Conservation (phyloP, 345 rosid species). For the Syzygium aqueum region DNA sequence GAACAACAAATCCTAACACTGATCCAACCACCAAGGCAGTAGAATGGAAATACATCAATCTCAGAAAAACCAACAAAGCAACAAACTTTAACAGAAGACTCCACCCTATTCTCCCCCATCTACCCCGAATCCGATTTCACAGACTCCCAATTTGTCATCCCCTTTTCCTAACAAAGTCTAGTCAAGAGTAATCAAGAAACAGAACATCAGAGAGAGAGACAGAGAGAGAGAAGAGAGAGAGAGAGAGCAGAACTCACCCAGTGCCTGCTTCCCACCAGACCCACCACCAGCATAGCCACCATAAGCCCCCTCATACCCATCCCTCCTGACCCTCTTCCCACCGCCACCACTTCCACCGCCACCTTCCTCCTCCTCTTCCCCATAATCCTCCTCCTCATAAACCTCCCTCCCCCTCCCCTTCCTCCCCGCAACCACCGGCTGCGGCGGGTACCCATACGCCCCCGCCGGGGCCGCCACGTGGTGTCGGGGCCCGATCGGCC, state of each 20-base stretch:
- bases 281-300: conserved; percentile 26
- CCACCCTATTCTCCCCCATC: background rate
- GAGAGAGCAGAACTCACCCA: conserved; percentile 24
- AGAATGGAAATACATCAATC: background rate
- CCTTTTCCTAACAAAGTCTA: background rate
- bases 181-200: background rate
- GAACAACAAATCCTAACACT: background rate
- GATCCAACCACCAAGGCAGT: background rate
- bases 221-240: background rate
- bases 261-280: conserved; percentile 44
- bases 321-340: conserved; percentile 79
- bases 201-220: background rate
- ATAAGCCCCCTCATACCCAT: conserved; percentile 43
- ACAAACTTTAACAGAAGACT: background rate
- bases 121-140: background rate
- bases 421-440: conserved; percentile 28
- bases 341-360: conserved; percentile 15
- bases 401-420: conserved; percentile 57
- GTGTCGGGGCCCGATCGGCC: conserved; percentile 62
- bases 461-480: conserved; percentile 22
- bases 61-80: background rate
- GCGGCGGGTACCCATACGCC: background rate
- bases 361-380: conserved; percentile 47
- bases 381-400: conserved; percentile 53
- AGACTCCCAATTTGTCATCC: background rate